A percentile compares a stretch with the other conserved stretches of the same genome.
These are phyloP conservation scores for Dillenia suffruticosa DNA, from an alignment of 164 flowering plant genomes.

Conservation along the genomic window DNA sequence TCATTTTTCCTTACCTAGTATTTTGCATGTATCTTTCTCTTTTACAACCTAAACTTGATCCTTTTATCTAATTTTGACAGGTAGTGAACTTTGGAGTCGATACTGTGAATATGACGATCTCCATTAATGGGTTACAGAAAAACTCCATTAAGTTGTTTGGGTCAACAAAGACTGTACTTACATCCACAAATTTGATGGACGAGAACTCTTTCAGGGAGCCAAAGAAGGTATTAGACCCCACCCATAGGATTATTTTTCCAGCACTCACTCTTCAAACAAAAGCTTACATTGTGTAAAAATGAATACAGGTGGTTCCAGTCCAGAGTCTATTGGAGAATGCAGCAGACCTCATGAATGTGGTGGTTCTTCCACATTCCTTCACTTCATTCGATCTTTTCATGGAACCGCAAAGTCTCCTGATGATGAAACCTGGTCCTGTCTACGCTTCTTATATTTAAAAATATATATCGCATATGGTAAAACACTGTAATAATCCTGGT, in stretches of 20 bases:
- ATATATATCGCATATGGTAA: background rate
- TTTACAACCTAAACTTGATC: too few species aligned
- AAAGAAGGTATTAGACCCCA: conserved; percentile 43
- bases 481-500: too few species aligned
- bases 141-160: conserved; percentile 31
- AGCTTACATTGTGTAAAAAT: background rate
- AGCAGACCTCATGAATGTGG: conserved; percentile 43
- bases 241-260: background rate
- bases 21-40: too few species aligned
- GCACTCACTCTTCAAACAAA: background rate
- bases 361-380: conserved; percentile 57
- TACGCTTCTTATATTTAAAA: conserved; percentile 21
- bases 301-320: conserved; percentile 46
- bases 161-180: conserved; percentile 49
- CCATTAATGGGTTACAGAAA: conserved; percentile 43
- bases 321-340: conserved; percentile 28
- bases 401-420: conserved; percentile 13
- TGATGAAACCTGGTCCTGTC: conserved; percentile 16
- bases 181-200: conserved; percentile 62
- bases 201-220: conserved; percentile 77
- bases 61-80: conserved; percentile 29
- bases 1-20: conserved; percentile 3
- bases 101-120: conserved; percentile 45
- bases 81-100: conserved; percentile 69
- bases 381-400: conserved; percentile 61